Evolutionary conservation across 2,329 filamentous ascomycete species (phyloP), one percentile per base, ranked within the genome.

Genomic region (Alternaria hordeiaustralica): DNA sequence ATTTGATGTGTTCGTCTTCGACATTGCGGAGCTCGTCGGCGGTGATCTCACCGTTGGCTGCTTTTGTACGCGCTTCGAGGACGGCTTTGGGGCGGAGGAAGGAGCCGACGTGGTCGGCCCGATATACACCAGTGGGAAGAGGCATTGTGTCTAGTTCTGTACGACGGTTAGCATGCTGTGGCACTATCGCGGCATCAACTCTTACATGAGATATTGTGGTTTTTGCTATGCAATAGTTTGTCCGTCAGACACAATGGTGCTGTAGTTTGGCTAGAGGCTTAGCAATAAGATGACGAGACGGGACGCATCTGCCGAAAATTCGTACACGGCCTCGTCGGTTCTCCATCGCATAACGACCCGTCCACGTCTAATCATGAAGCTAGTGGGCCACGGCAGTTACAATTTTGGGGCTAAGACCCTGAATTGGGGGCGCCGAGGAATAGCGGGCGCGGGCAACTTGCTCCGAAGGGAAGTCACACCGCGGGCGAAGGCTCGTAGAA

Each of bases 61-160:
- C 80, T 49, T 85, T 81, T 62, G 84, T 79, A 60, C 86, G 85
- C 15, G 83, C 83, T 21, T 82, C 79, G 59, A 87, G 82, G 54
- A 87, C 80, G 8, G 80, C 75, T 68, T 82, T 81, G 61, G 85
- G 84, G 30, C 86, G 84, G 20, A 87, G 81, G 66, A 87, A 84
- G 20, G 85, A 87, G 55, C 86, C 85, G 69, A 87, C 85, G 69
- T 87, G 86, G 80, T 87, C 86, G 70, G 85, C 84, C 61, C 77
- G 70, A 69, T 81, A 81, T 56, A 81, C 78, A 53, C 79, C 79
- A 47, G 72, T 67, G 7, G 79, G 79, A 43, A 81, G 79, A 66
- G 74, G 72, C 79, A 81, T 81, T 41, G 47, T 69, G 57, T 62
- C 54, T 47, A 43, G 18, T 46, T 57, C 53, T 55, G n/a, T 51